Evolutionary conservation across 768 basidiomycete species (phyloP), one percentile per base, ranked within the genome.

Genomic region (Xerocomellus intermedius): DNA sequence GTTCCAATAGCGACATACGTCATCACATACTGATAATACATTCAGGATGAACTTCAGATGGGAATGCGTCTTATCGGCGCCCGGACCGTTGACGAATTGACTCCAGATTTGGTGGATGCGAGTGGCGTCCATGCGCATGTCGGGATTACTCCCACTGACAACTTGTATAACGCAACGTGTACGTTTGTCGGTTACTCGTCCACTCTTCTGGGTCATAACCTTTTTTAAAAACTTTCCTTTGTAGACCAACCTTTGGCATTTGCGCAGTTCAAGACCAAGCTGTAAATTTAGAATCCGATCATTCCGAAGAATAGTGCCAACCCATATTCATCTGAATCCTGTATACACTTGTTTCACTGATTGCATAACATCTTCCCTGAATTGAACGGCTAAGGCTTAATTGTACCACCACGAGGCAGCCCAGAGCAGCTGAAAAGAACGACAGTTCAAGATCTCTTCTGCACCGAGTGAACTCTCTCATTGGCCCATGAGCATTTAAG

Each of bases 1-100:
- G 80, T 69, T 9, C 36, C 2, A 80, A 82, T 42, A 91, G n/a
- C 22, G 19, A 24, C 13, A 44, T n/a, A 24, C 21, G 26, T 52
- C 41, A 33, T 47, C 22, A 95, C 91, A 89, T 96, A 13, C 14
- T 48, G 47, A 33, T 17, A 35, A 14, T 16, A 28, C 36, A 21
- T 42, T 32, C 26, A 95, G 91, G 93, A 94, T 63, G 94, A 97
- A 69, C 89, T 98, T 63, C 88, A 93, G 76, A 96, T 98, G 94
- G 93, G 94, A 72, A 81, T 97, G 81, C 86, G 94, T 8, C 77
- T 97, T 1, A 73, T 96, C n/a, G 94, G 95, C 7, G 92, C 94
- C 1, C 83, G 78, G 7, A 88, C 82, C 0, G 70, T 97, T 33
- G 80, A 80, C 48, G 90, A 97, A 41, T 74, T 97, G 54, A 82